Percentiles rank a stretch among this genome's conserved stretches.
phyloP scores from a whole-genome alignment of 2,329 filamentous ascomycete genomes.

The Penicillium sp. region DNA sequence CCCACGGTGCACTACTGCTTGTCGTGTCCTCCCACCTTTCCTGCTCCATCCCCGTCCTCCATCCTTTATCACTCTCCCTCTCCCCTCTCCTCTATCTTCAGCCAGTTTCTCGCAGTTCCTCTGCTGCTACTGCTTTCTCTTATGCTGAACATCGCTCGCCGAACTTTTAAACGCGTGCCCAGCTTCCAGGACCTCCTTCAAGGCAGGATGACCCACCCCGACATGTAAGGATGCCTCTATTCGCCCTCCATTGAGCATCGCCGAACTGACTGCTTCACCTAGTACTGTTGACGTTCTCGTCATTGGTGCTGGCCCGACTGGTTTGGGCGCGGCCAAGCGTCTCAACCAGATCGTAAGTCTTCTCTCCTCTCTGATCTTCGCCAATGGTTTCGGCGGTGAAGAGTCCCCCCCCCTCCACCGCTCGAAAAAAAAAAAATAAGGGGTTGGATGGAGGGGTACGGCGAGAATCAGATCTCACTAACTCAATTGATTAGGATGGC shows the following conservation, averaged over 20 bases:
- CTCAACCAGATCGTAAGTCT: conserved; percentile 86
- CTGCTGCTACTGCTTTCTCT: conserved; percentile 39
- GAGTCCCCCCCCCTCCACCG: not conserved
- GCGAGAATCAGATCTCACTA: conserved; percentile 23
- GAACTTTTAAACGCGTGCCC: conserved; percentile 48
- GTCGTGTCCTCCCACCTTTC: conserved; percentile 26
- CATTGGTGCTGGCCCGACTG: conserved; percentile 96
- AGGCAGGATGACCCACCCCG: conserved; percentile 52
- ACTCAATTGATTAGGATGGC: conserved; percentile 65
- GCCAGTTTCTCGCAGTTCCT: conserved; percentile 32
- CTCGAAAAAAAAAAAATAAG: conserved; percentile 20
- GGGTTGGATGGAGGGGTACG: conserved; percentile 27
- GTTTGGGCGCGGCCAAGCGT: conserved; percentile 96
- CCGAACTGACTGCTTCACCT: conserved; percentile 22
- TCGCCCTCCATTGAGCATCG: not conserved
- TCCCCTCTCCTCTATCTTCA: conserved; percentile 12
- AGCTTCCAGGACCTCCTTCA: conserved; percentile 52
- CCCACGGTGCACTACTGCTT: conserved; percentile 29
- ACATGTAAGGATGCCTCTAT: conserved; percentile 43
- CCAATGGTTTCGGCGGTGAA: conserved; percentile 16
- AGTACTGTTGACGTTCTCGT: conserved; percentile 96
- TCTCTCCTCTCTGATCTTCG: conserved; percentile 13
- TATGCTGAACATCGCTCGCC: conserved; percentile 50
- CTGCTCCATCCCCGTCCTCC: conserved; percentile 20
- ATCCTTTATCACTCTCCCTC: conserved; percentile 24